Evolutionary conservation across 176 grass and related monocot species (phyloP).

Genomic region (Rhynchospora pubera): DNA sequence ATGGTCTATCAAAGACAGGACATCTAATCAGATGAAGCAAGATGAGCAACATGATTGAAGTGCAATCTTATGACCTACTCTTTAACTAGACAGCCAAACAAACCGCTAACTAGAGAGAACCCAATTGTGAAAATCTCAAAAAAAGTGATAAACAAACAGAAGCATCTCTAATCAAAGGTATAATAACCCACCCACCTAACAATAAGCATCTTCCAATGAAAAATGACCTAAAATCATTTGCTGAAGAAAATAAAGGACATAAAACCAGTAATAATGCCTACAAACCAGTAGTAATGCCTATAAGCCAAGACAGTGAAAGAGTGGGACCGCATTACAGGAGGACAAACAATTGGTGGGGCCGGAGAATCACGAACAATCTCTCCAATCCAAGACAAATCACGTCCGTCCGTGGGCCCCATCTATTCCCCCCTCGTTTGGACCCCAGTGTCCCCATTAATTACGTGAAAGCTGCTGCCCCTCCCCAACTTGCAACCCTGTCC

Average conservation of each 20-base stretch:
- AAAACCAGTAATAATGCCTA: not conserved
- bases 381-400: conserved; percentile 16
- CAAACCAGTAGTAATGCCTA: not conserved
- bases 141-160: not conserved
- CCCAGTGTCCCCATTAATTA: not conserved
- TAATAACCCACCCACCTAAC: not conserved
- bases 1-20: not conserved
- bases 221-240: not conserved
- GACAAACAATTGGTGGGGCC: conserved; percentile 10
- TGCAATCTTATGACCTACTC: not conserved
- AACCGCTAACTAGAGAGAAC: not conserved
- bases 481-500: conserved; percentile 15
- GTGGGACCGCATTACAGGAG: not conserved
- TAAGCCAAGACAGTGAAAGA: not conserved
- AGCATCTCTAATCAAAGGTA: not conserved
- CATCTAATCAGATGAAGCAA: not conserved
- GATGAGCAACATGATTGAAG: not conserved
- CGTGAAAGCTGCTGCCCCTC: not conserved
- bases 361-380: conserved; percentile 5
- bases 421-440: not conserved
- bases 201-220: not conserved
- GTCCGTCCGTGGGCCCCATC: not conserved
- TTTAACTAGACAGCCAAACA: not conserved
- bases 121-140: not conserved
- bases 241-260: not conserved